A percentile compares a stretch with the other conserved stretches of the same genome.
Conservation (phyloP, 2,329 filamentous ascomycete genomes). For the Fusarium xylarioides region DNA sequence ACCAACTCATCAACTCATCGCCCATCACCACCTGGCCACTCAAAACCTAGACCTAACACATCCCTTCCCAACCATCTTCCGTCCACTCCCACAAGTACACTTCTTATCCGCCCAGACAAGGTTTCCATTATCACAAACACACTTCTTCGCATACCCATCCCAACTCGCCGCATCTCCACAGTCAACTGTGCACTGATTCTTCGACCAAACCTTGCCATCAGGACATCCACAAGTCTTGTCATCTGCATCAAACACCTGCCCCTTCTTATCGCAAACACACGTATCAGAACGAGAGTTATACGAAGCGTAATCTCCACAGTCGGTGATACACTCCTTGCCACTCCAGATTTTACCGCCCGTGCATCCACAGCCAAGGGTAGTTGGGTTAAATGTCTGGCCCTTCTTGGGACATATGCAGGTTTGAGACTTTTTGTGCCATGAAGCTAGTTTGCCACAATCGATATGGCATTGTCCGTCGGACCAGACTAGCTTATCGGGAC, state of each 20-base stretch:
- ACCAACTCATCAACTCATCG: too few relatives aligned
- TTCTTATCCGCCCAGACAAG: neutral
- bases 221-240: neutral
- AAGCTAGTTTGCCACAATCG: neutral
- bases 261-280: neutral
- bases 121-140: neutral
- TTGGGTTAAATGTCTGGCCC: accelerated
- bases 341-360: neutral
- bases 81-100: neutral
- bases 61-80: neutral
- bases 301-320: neutral
- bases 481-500: neutral
- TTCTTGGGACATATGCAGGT: neutral
- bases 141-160: neutral
- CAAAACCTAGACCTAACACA: neutral
- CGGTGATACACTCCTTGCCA: neutral
- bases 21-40: too few relatives aligned
- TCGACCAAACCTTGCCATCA: neutral
- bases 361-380: neutral
- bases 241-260: neutral
- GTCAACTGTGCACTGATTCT: neutral
- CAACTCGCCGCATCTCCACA: neutral
- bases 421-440: neutral
- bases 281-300: neutral
- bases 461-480: neutral